Conservation (phyloP, 2,329 filamentous ascomycete species). For the Aureobasidium lini region DNA sequence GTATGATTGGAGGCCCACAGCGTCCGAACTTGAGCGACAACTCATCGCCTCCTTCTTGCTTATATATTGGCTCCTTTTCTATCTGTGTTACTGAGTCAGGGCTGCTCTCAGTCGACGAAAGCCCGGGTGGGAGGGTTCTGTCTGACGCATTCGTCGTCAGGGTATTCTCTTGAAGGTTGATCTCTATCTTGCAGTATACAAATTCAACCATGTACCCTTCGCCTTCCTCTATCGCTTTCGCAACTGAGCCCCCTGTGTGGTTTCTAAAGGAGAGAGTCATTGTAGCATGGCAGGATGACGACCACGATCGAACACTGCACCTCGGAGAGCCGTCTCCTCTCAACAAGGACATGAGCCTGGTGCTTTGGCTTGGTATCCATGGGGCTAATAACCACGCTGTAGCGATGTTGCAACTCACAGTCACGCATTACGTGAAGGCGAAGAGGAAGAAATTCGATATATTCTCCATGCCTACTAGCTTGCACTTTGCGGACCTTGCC, state of each 20-base stretch:
- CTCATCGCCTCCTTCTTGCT: not conserved
- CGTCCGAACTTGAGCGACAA: not conserved
- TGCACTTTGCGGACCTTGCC: not conserved
- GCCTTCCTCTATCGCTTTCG: not conserved
- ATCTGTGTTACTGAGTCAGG: conserved; percentile 7
- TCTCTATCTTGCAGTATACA: not conserved
- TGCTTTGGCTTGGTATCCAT: not conserved
- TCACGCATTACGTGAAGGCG: not conserved
- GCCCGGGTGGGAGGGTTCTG: conserved; percentile 12
- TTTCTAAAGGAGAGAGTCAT: conserved; percentile 1
- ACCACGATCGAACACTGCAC: not conserved
- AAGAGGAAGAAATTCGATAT: conserved; percentile 4
- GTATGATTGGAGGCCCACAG: conserved; percentile 7
- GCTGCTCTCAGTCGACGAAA: conserved; percentile 10
- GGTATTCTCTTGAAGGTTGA: conserved; percentile 3
- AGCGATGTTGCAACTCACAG: conserved; percentile 7
- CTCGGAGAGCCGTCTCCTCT: conserved; percentile 4
- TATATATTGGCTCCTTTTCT: not conserved
- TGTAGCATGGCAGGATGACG: not conserved
- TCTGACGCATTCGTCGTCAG: conserved; percentile 6
- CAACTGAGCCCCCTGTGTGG: not conserved
- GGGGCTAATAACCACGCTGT: not conserved
- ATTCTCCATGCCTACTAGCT: not conserved
- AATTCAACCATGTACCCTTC: not conserved
- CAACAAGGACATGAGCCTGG: conserved; percentile 1